Base-by-base conservation (phyloP, 202 grass and related monocot genomes). In the Zoysia matrella region DNA sequence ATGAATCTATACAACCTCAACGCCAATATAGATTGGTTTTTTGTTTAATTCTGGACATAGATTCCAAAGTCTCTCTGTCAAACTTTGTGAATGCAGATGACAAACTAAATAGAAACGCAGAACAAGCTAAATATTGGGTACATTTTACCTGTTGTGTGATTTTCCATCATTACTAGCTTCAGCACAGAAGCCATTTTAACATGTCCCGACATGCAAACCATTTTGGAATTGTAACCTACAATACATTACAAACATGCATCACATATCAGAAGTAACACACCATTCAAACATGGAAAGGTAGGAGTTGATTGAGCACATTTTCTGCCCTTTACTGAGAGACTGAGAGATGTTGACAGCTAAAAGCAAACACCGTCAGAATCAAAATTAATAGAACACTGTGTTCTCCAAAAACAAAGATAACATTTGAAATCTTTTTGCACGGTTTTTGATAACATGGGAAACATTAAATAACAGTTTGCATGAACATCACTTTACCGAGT, bases 161-260 rank as follows among this genome's bases (percentile, higher is more conserved):
- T 90, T 91, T 92, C 88, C 75, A 86, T 88, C 82, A 85, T 91
- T 64, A 94, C 87, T 78, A 92, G 90, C 88, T 87, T 98, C 77
- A 92, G 80, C 87, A 94, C 82, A 71, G 92, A 86, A 84, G 92
- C 74, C 95, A 98, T 98, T 95, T 90, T 91, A 88, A 88, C 88
- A 82, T 87, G 85, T 51, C 95, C 90, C 77, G 88, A 15, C 92
- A 93, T 93, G 86, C 95, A 98, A 85, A 98, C 95, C 95, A 98
- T 98, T 89, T 92, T 90, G 74, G 65, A 83, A 85, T 74, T 79
- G 60, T 68, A 94, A 84, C 80, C 92, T 98, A 84, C 53, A 91
- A 80, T 72, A 7, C 15, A 73, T 50, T 43, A 47, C 82, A 58
- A 0, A n/a, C 49, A 73, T 63, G 43, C 2, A 68, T 66, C 74